These are phyloP conservation scores for Colletotrichum sp. DNA, from an alignment of 2,329 filamentous ascomycete species.

Conservation along the genomic window DNA sequence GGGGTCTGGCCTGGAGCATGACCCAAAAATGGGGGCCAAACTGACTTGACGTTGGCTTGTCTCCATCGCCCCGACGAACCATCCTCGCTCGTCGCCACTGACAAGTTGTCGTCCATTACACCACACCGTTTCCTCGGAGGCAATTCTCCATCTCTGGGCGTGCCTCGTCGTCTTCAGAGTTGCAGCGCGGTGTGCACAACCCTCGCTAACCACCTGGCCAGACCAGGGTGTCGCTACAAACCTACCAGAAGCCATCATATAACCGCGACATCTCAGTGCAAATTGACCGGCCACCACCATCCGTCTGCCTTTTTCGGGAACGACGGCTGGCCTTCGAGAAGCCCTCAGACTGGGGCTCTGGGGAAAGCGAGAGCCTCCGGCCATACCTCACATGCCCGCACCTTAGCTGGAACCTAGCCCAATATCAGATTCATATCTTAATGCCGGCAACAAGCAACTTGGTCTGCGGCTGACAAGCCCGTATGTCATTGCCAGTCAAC, in stretches of 20 bases:
- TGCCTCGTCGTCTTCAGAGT: neutral
- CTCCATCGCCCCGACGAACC: neutral
- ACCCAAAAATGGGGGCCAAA: neutral
- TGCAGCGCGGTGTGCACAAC: neutral
- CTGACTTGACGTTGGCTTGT: neutral
- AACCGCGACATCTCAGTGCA: neutral
- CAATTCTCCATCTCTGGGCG: neutral
- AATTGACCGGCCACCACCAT: neutral
- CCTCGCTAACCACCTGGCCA: neutral
- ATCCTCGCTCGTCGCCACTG: neutral
- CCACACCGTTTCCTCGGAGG: neutral
- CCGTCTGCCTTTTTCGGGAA: neutral
- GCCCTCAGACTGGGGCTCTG: neutral
- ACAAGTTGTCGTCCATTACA: neutral
- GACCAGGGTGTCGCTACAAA: neutral
- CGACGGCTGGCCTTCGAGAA: neutral
- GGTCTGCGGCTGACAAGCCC: neutral
- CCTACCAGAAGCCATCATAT: neutral
- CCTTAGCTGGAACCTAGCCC: neutral
- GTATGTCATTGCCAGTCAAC: neutral
- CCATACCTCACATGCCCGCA: neutral
- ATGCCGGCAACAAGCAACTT: neutral
- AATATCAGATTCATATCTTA: neutral
- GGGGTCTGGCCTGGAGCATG: neutral
- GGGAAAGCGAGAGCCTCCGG: neutral